Evolutionary conservation across 2,329 filamentous ascomycete genomes (phyloP).

Genomic region (Fulvia fulva): DNA sequence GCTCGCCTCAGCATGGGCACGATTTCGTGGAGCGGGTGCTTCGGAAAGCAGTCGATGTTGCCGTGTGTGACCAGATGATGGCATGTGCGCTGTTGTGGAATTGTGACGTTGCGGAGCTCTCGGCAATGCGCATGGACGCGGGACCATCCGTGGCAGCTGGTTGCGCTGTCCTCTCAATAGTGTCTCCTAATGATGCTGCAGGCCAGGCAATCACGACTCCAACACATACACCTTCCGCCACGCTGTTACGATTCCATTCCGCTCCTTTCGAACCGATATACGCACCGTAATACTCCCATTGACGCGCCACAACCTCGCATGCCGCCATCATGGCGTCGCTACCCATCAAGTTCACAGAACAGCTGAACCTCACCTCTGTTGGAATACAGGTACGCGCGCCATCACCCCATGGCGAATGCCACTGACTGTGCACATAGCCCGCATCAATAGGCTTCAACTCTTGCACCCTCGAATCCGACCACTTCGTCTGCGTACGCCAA

Average conservation of each 20-base stretch:
- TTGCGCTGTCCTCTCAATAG: neutral
- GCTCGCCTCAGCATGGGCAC: too few species aligned
- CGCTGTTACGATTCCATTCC: conserved; percentile 33
- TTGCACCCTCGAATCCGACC: conserved; percentile 95
- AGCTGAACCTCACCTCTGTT: conserved; percentile 61
- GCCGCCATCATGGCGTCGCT: conserved; percentile 58
- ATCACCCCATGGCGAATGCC: neutral
- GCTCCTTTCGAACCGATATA: conserved; percentile 25
- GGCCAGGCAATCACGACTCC: conserved; percentile 1
- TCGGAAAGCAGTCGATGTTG: too few species aligned
- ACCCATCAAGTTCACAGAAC: conserved; percentile 90
- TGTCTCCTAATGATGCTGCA: neutral
- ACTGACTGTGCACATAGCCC: conserved; percentile 45
- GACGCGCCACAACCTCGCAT: conserved; percentile 21
- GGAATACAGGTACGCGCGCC: conserved; percentile 45
- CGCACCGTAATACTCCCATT: conserved; percentile 13
- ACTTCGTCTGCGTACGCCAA: conserved; percentile 93
- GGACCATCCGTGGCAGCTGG: neutral
- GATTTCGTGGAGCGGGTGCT: too few species aligned
- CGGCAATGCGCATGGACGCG: neutral
- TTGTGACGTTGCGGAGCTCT: neutral
- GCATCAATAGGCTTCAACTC: conserved; percentile 80
- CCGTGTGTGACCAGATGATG: too few species aligned
- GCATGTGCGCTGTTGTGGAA: neutral
- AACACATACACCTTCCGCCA: conserved; percentile 14